Percentiles rank a stretch among this genome's conserved stretches.
Evolutionary conservation across 2,329 filamentous ascomycete species (phyloP).

Genomic region (Penicillium sp.): DNA sequence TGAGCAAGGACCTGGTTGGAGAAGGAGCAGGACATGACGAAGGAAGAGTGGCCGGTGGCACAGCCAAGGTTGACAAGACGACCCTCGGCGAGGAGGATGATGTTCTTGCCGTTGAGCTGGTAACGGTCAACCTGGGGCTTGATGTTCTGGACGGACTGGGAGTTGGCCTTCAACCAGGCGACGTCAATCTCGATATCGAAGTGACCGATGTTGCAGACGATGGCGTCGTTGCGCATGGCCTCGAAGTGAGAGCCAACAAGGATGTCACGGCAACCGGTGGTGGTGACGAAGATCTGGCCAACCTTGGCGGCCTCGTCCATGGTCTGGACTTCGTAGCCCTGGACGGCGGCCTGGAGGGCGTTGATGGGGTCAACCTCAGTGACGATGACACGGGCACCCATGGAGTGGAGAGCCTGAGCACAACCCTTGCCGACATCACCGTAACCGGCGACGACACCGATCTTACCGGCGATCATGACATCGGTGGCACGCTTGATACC

Average conservation of each 20-base stretch:
- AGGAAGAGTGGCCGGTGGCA: constrained; percentile 97
- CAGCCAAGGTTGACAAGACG: constrained; percentile 99
- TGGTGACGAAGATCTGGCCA: constrained; percentile 99
- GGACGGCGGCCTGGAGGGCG: constrained; percentile 96
- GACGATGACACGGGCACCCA: constrained; percentile 95
- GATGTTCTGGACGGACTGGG: constrained; percentile 93
- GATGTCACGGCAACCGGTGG: constrained; percentile 98
- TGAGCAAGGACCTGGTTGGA: constrained; percentile 99
- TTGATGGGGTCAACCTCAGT: constrained; percentile 99
- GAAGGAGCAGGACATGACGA: constrained; percentile 99
- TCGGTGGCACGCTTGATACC: constrained; percentile 99
- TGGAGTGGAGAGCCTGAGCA: constrained; percentile 90
- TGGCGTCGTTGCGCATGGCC: constrained; percentile 94
- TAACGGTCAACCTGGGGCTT: constrained; percentile 99
- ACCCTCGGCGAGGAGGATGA: constrained; percentile 97
- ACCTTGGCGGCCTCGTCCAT: constrained; percentile 92
- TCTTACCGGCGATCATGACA: constrained; percentile 99
- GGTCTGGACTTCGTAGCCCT: constrained; percentile 92
- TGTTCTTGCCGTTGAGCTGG: constrained; percentile 92
- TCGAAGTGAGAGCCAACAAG: constrained; percentile 90
- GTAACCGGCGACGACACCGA: constrained; percentile 95
- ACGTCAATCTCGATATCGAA: constrained; percentile 99
- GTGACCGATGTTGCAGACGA: constrained; percentile 99
- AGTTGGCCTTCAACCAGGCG: constrained; percentile 98
- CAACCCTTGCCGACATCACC: constrained; percentile 99